phyloP scores from a whole-genome alignment of 176 grass and related monocot species.

The Eremochloa ophiuroides region DNA sequence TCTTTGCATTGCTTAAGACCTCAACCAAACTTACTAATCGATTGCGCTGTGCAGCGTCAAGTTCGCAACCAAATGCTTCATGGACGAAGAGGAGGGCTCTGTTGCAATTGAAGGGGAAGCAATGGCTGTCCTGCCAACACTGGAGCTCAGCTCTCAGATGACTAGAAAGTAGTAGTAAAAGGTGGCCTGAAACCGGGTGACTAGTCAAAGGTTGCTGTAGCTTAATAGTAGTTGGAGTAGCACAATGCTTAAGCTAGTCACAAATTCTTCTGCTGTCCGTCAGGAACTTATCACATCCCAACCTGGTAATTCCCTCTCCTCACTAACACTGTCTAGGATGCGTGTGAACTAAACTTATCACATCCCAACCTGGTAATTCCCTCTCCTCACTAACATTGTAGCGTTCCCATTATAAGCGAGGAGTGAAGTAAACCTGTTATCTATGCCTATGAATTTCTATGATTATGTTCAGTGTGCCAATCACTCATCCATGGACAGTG shows the following conservation, averaged over 20 bases:
- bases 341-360: background rate
- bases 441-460: background rate
- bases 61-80: slow-evolving; percentile 71
- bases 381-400: background rate
- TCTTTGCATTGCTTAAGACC: background rate
- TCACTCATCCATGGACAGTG: background rate
- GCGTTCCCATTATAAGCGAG: background rate
- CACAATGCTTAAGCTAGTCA: background rate
- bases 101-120: slow-evolving; percentile 57
- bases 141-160: slow-evolving; percentile 6
- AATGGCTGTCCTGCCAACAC: slow-evolving; percentile 45
- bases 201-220: background rate
- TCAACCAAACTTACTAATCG: background rate
- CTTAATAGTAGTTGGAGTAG: background rate
- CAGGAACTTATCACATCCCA: background rate
- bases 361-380: background rate
- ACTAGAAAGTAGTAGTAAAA: background rate
- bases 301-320: background rate
- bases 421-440: background rate
- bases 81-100: slow-evolving; percentile 17
- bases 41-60: slow-evolving; percentile 24
- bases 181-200: background rate
- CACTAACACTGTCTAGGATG: background rate
- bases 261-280: background rate
- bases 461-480: background rate